Conservation (phyloP, 192 early-diverging fungal species). For the Backusella australiensis region DNA sequence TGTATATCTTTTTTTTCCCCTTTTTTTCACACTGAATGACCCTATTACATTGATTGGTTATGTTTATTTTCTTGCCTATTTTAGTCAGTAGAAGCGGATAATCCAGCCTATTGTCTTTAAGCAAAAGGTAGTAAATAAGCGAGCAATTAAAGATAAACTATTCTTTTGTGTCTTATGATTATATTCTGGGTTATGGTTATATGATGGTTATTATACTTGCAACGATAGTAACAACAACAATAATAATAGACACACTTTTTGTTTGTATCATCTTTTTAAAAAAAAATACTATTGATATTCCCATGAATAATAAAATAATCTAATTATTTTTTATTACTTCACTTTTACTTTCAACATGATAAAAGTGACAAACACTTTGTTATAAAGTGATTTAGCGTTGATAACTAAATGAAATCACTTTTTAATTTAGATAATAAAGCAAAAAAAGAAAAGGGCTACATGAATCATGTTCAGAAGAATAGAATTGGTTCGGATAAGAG, state of each 20-base stretch:
- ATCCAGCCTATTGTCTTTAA: neutral
- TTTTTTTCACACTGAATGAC: neutral
- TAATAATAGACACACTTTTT: neutral
- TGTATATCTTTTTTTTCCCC: neutral
- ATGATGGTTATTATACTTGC: no score
- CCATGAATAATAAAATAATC: neutral
- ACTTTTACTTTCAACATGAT: no score
- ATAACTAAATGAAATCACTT: no score
- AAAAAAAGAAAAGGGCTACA: neutral
- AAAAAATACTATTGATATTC: neutral
- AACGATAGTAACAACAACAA: neutral
- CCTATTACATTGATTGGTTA: neutral
- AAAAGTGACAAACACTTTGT: no score
- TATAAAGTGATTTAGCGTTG: no score
- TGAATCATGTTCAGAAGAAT: neutral
- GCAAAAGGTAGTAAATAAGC: neutral
- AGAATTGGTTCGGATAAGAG: neutral
- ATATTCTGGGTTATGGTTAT: no score
- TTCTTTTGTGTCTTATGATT: no score
- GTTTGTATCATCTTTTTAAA: neutral
- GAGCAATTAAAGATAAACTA: neutral
- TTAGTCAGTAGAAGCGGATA: neutral
- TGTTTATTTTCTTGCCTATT: neutral
- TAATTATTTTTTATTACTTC: neutral
- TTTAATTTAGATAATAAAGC: no score